Evolutionary conservation across 2,329 filamentous ascomycete genomes (phyloP).

Genomic region (Neocucurbitaria cava): DNA sequence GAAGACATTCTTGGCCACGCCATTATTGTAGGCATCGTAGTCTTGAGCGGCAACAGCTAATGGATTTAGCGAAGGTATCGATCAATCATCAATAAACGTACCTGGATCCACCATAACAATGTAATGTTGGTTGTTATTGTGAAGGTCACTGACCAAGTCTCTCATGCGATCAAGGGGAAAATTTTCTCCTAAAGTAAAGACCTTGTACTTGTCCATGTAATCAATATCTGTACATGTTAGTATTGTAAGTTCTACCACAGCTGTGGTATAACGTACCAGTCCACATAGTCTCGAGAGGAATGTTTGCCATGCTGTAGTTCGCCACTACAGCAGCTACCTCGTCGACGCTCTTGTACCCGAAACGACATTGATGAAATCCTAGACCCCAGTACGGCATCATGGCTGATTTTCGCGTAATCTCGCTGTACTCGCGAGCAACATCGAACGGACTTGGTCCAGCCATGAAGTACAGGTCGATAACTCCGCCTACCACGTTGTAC

Average conservation of each 20-base stretch:
- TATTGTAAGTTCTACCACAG: neutral
- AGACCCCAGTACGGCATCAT: slow-evolving; percentile 61
- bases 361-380: slow-evolving; percentile 59
- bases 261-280: slow-evolving; percentile 62
- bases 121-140: slow-evolving; percentile 71
- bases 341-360: slow-evolving; percentile 62
- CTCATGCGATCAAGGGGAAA: slow-evolving; percentile 69
- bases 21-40: slow-evolving; percentile 67
- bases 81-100: neutral
- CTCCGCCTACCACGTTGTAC: slow-evolving; percentile 79
- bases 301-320: slow-evolving; percentile 69
- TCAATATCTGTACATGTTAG: slow-evolving; percentile 62
- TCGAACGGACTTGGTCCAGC: slow-evolving; percentile 56
- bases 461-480: slow-evolving; percentile 69
- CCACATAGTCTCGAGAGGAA: slow-evolving; percentile 76
- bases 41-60: slow-evolving; percentile 56
- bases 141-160: slow-evolving; percentile 69
- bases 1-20: slow-evolving; percentile 62
- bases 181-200: slow-evolving; percentile 69
- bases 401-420: slow-evolving; percentile 53
- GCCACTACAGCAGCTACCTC: slow-evolving; percentile 69
- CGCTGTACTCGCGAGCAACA: slow-evolving; percentile 57
- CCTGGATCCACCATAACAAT: slow-evolving; percentile 79
- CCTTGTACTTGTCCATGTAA: slow-evolving; percentile 66
- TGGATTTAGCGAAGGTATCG: slow-evolving; percentile 51